A percentile compares a stretch with the other conserved stretches of the same genome.
Evolutionary conservation across 352 stramenopile species (phyloP).

Genomic region (Sclerospora graminicola): DNA sequence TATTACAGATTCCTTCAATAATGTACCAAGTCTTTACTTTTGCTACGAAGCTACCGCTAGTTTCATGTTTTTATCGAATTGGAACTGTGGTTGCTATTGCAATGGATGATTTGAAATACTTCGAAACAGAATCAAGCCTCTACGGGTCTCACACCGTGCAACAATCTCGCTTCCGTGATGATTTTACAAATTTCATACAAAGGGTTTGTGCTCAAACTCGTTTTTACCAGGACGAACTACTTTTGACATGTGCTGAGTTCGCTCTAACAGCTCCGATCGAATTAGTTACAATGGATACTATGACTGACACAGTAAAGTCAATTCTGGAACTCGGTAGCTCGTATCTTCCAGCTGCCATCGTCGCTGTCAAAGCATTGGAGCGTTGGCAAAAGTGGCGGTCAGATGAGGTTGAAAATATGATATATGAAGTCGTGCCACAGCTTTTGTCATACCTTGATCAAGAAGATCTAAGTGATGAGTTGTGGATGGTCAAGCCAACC

Average conservation of each 20-base stretch:
- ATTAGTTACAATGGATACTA: constrained; percentile 23
- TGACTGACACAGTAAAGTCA: constrained; percentile 29
- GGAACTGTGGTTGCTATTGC: constrained; percentile 27
- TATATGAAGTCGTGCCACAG: constrained; percentile 33
- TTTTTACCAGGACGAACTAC: constrained; percentile 72
- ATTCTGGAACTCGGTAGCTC: constrained; percentile 51
- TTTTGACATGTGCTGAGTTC: constrained; percentile 49
- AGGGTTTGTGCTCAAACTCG: constrained; percentile 35
- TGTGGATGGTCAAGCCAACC: constrained; percentile 3
- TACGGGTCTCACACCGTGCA: neutral
- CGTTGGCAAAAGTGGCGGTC: constrained; percentile 30
- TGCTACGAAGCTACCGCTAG: constrained; percentile 25
- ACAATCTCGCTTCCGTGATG: constrained; percentile 7
- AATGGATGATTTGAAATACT: constrained; percentile 19
- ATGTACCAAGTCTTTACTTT: constrained; percentile 23
- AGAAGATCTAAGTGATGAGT: constrained; percentile 10
- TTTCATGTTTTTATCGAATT: constrained; percentile 59
- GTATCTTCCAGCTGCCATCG: constrained; percentile 47
- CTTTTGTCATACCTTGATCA: constrained; percentile 46
- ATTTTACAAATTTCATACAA: constrained; percentile 38
- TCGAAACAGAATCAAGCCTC: constrained; percentile 2
- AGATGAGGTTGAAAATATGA: constrained; percentile 19
- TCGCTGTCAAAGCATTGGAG: constrained; percentile 46
- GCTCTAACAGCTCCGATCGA: constrained; percentile 39
- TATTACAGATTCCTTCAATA: constrained; percentile 25